Base-by-base conservation (phyloP, 2,329 filamentous ascomycete genomes). In the Didymella arachidicola region DNA sequence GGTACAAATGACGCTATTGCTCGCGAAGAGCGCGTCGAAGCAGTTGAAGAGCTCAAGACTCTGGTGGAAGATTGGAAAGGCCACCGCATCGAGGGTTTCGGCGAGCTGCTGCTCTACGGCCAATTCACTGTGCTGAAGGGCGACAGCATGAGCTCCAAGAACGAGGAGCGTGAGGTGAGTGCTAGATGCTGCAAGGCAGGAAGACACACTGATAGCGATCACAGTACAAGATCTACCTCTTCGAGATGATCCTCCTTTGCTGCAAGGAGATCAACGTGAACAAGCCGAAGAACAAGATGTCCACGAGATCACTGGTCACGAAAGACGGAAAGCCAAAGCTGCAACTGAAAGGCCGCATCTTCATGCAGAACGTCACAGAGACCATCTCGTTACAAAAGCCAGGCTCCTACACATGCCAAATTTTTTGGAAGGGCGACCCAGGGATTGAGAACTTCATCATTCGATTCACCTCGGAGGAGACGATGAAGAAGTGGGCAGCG, bases 291-390 rank as follows among this genome's bases (percentile, higher is more conserved):
- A 87, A 87, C 61, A 86, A 86, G 67, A 79, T 87, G 66, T 83
- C 84, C 57, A 91, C 92, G 55, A 94, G 92, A 73, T 89, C 81
- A 18, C 72, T 81, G 16, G 84, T 87, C 57, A 91, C 88, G 76
- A 88, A 86, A 74, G 90, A 87, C 69, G 90, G 89, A 41, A 97
- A 94, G 78, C 80, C 83, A 27, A 86, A 85, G 66, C 83, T 98
- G 61, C 93, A 97, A 78, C 84, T 99, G 29, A 99, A 99, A 79
- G 95, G 95, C 38, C 88, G 95, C 50, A 99, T 99, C 70, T 98
- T 97, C 80, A 98, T 99, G 93, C 93, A 93, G 67, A 99, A 99
- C 72, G 94, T 99, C 53, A 98, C 93, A 38, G 92, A 97, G 76
- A 89, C 97, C n/a, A 83, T 97, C 41, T 93, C 90, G 18, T 83